phyloP scores from a whole-genome alignment of 495 filamentous ascomycete genomes.

The Eremomyces bilateralis region DNA sequence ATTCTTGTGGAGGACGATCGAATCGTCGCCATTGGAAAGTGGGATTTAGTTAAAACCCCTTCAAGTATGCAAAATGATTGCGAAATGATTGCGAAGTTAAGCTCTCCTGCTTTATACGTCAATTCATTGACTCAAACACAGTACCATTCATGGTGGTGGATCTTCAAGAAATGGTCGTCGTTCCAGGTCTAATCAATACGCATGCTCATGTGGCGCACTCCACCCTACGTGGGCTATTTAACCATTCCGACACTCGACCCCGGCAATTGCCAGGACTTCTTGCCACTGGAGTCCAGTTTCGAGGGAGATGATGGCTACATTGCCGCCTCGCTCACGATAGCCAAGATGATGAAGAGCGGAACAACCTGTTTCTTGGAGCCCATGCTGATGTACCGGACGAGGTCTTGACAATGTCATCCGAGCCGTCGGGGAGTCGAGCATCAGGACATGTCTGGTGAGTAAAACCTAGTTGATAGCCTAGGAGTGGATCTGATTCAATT shows the following conservation, averaged over 20 bases:
- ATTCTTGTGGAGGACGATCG: no score
- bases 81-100: no score
- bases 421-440: conserved; percentile 26
- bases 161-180: no score
- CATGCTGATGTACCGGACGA: conserved; percentile 27
- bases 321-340: conserved; percentile 25
- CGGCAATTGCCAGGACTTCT: conserved; percentile 27
- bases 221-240: conserved; percentile 25
- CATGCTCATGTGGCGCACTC: conserved; percentile 30
- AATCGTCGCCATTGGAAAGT: no score
- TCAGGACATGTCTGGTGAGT: conserved; percentile 25
- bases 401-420: conserved; percentile 25
- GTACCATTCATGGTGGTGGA: no score
- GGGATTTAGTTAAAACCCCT: no score
- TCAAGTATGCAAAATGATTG: no score
- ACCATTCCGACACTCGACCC: conserved; percentile 25
- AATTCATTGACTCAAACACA: no score
- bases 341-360: conserved; percentile 28
- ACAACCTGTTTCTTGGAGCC: conserved; percentile 31
- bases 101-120: no score
- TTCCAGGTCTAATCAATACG: conserved; percentile 27
- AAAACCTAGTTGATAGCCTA: no score
- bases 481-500: no score
- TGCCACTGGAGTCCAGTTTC: conserved; percentile 27
- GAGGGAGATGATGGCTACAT: conserved; percentile 25